Evolutionary conservation across 1,284 basidiomycete genomes (phyloP).

Genomic region (Mycosarcoma mackinlayi): DNA sequence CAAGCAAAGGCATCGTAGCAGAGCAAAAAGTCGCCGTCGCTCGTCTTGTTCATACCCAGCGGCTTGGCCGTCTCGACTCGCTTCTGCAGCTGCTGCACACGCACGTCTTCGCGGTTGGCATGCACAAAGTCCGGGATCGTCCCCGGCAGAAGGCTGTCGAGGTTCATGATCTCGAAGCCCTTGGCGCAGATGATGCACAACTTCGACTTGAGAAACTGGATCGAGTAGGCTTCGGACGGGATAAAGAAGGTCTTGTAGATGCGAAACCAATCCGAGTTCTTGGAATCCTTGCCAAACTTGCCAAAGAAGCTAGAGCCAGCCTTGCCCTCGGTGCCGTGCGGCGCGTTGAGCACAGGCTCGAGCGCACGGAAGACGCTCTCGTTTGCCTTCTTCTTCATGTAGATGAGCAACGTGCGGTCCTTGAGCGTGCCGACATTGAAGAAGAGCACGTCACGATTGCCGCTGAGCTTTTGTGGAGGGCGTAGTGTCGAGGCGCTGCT

Average conservation of each 20-base stretch:
- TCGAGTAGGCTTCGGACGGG: constrained; percentile 84
- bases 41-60: constrained; percentile 88
- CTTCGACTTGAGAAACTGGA: constrained; percentile 89
- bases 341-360: constrained; percentile 87
- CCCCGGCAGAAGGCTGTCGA: constrained; percentile 80
- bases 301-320: constrained; percentile 74
- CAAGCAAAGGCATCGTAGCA: constrained; percentile 93
- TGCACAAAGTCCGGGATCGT: constrained; percentile 78
- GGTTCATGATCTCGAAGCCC: constrained; percentile 93
- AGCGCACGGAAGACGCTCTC: constrained; percentile 93
- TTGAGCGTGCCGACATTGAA: constrained; percentile 89
- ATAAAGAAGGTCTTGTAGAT: constrained; percentile 92
- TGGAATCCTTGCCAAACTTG: constrained; percentile 79
- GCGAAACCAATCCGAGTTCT: constrained; percentile 90
- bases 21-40: constrained; percentile 84
- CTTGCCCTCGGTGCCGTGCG: constrained; percentile 76
- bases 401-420: constrained; percentile 87
- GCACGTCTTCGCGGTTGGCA: constrained; percentile 76
- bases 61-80: constrained; percentile 82
- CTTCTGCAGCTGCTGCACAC: constrained; percentile 78
- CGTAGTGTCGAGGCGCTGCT: constrained; percentile 69
- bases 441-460: constrained; percentile 89
- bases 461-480: constrained; percentile 84
- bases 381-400: constrained; percentile 91
- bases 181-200: constrained; percentile 90